Conservation (phyloP, 768 basidiomycete genomes). For the Hericium erinaceus region DNA sequence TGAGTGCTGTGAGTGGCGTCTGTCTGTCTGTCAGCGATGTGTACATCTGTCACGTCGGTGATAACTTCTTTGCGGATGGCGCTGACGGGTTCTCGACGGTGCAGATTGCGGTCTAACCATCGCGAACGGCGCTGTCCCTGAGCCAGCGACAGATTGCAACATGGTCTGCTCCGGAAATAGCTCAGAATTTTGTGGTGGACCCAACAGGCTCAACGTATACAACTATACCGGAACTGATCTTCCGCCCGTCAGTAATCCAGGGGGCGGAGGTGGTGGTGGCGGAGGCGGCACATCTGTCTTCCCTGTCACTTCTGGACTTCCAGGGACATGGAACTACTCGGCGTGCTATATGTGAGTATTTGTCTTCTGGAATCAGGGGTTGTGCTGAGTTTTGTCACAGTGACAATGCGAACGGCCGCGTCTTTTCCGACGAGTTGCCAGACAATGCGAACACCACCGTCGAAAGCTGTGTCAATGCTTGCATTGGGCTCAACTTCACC, state of each 20-base stretch:
- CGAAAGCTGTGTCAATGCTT: slow-evolving; percentile 52
- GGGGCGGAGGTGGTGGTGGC: slow-evolving; percentile 28
- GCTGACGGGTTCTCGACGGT: slow-evolving; percentile 1
- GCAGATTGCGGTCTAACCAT: slow-evolving; percentile 43
- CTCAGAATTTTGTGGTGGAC: slow-evolving; percentile 66
- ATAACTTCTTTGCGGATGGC: neutral
- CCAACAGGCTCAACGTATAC: slow-evolving; percentile 55
- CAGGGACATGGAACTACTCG: slow-evolving; percentile 9
- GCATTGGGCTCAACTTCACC: slow-evolving; percentile 45
- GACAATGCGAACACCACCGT: slow-evolving; percentile 41
- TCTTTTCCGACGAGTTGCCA: slow-evolving; percentile 35
- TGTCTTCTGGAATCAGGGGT: neutral
- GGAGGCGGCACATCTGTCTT: slow-evolving; percentile 4
- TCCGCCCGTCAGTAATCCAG: slow-evolving; percentile 14
- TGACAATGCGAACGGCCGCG: slow-evolving; percentile 58
- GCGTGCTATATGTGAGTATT: slow-evolving; percentile 42
- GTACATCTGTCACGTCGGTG: neutral
- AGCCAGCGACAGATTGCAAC: slow-evolving; percentile 44
- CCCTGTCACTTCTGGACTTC: slow-evolving; percentile 6
- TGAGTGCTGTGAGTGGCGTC: slow-evolving; percentile 38
- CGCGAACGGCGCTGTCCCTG: slow-evolving; percentile 37
- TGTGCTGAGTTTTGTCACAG: slow-evolving; percentile 6
- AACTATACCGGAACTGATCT: slow-evolving; percentile 60
- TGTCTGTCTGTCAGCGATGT: neutral
- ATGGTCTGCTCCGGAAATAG: slow-evolving; percentile 59